These are phyloP conservation scores for Solanum verrucosum DNA, from an alignment of 257 asterid genomes.

Conservation along the genomic window DNA sequence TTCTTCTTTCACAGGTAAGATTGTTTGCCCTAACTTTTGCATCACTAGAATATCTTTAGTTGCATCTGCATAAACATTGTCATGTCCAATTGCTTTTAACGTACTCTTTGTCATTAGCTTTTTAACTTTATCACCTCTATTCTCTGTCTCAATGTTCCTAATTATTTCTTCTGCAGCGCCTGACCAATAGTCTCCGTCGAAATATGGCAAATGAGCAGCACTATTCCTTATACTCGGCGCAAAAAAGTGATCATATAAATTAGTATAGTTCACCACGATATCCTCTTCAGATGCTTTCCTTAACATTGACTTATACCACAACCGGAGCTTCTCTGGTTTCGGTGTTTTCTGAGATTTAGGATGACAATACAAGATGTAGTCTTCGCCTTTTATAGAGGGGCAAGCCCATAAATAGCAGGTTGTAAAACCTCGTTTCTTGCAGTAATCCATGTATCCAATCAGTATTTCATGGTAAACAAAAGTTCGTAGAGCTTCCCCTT, in stretches of 20 bases:
- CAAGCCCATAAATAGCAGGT: constrained; percentile 77
- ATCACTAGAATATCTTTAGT: constrained; percentile 51
- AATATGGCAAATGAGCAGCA: constrained; percentile 64
- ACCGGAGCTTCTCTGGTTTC: constrained; percentile 38
- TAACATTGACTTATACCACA: constrained; percentile 50
- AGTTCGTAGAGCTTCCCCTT: constrained; percentile 66
- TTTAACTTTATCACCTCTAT: constrained; percentile 22
- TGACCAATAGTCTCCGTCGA: constrained; percentile 70
- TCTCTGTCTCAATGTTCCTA: constrained; percentile 22
- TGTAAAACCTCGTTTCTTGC: constrained; percentile 60
- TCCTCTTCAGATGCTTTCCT: constrained; percentile 42
- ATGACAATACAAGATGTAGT: constrained; percentile 68
- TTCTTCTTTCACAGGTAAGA: constrained; percentile 44
- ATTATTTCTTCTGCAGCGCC: constrained; percentile 39
- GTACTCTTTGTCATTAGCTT: constrained; percentile 32
- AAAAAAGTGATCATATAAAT: constrained; percentile 47
- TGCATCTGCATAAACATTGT: constrained; percentile 24
- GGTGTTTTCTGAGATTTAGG: constrained; percentile 69
- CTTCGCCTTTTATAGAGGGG: constrained; percentile 64
- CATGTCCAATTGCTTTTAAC: constrained; percentile 44
- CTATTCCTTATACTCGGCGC: constrained; percentile 29
- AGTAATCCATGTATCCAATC: constrained; percentile 76
- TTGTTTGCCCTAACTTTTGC: constrained; percentile 52
- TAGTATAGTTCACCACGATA: constrained; percentile 43
- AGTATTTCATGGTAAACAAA: constrained; percentile 67